A percentile compares a stretch with the other conserved stretches of the same genome.
Conservation (phyloP, 2,329 filamentous ascomycete species). For the Huntiella savannae region DNA sequence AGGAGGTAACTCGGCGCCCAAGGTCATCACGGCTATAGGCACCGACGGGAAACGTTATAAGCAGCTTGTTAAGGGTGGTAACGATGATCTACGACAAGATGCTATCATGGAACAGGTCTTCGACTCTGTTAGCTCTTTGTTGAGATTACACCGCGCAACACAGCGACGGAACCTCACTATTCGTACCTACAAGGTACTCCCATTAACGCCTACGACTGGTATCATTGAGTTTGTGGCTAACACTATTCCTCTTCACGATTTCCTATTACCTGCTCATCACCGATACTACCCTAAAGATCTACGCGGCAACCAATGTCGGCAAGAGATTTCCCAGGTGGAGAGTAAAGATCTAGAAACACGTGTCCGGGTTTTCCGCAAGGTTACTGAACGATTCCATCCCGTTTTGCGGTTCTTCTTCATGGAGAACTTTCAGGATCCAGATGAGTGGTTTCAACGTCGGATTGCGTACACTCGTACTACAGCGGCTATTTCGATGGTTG, state of each 20-base stretch:
- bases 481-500: conserved; percentile 86
- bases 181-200: conserved; percentile 91
- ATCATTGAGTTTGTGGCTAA: conserved; percentile 95
- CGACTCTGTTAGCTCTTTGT: conserved; percentile 75
- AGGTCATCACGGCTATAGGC: conserved; percentile 68
- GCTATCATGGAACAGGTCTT: conserved; percentile 99
- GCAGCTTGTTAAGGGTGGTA: conserved; percentile 86
- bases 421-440: conserved; percentile 79
- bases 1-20: conserved; percentile 77
- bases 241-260: conserved; percentile 82
- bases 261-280: conserved; percentile 76
- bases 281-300: conserved; percentile 71
- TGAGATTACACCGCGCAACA: conserved; percentile 71
- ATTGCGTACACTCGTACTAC: conserved; percentile 86
- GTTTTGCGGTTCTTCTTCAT: conserved; percentile 97
- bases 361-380: conserved; percentile 55
- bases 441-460: conserved; percentile 84
- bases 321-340: conserved; percentile 55
- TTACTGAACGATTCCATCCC: conserved; percentile 68
- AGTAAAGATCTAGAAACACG: conserved; percentile 25
- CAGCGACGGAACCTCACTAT: conserved; percentile 79
- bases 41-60: conserved; percentile 66
- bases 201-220: conserved; percentile 65
- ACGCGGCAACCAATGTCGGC: conserved; percentile 56
- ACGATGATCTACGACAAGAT: conserved; percentile 90